phyloP scores from a whole-genome alignment of 2,329 filamentous ascomycete species.

The Talaromyces rugulosus region DNA sequence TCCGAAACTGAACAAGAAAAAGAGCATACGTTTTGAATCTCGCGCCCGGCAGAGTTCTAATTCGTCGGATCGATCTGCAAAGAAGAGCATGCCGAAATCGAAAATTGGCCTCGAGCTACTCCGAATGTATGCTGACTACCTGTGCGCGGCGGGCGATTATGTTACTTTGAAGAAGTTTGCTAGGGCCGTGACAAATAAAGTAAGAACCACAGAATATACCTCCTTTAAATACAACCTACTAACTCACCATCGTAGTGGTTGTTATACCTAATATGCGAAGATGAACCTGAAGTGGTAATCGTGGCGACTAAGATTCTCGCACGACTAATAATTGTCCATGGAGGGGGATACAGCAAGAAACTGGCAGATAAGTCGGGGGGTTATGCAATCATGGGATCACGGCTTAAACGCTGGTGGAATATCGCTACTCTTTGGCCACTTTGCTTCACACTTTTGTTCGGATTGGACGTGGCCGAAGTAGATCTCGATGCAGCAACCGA shows the following conservation, averaged over 20 bases:
- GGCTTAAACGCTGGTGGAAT: constrained; percentile 85
- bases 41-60: constrained; percentile 25
- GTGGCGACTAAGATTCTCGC: constrained; percentile 79
- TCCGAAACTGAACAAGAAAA: constrained; percentile 42
- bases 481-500: constrained; percentile 72
- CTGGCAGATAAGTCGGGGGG: constrained; percentile 84
- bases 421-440: constrained; percentile 79
- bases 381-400: constrained; percentile 77
- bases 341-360: constrained; percentile 74
- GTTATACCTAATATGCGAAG: constrained; percentile 82
- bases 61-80: constrained; percentile 27
- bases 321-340: constrained; percentile 77
- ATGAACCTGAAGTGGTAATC: constrained; percentile 76
- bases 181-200: constrained; percentile 91
- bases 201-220: constrained; percentile 37
- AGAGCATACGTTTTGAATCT: constrained; percentile 36
- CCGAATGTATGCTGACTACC: constrained; percentile 69
- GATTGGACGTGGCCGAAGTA: constrained; percentile 70
- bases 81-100: constrained; percentile 51
- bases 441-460: constrained; percentile 84
- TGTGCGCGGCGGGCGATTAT: constrained; percentile 69
- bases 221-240: background rate
- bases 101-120: constrained; percentile 72
- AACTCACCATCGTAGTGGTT: constrained; percentile 62
- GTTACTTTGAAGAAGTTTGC: constrained; percentile 80